phyloP scores from a whole-genome alignment of 352 stramenopile genomes.

The Phytopythium aichiense region DNA sequence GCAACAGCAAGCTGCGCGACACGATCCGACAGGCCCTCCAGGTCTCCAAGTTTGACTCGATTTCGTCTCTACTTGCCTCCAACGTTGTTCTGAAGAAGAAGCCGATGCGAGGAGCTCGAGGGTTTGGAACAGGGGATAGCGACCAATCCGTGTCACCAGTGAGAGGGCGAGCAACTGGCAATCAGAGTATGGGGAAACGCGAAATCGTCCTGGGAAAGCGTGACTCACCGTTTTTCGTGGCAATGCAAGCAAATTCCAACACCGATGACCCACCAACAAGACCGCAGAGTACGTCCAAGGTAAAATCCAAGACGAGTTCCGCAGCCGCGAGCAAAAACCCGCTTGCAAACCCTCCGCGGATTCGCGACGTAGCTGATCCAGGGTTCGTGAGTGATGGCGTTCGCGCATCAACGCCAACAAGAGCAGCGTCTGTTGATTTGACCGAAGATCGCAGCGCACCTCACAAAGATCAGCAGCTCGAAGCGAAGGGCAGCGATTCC shows the following conservation, averaged over 20 bases:
- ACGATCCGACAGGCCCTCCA: slow-evolving; percentile 76
- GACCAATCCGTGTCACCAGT: background rate
- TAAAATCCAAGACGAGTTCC: slow-evolving; percentile 7
- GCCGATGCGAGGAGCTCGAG: background rate
- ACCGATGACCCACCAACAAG: slow-evolving; percentile 11
- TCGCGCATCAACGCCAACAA: background rate
- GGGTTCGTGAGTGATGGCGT: slow-evolving; percentile 51
- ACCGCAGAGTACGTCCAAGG: slow-evolving; percentile 17
- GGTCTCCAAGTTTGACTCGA: slow-evolving; percentile 89
- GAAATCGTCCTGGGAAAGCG: slow-evolving; percentile 67
- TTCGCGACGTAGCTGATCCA: slow-evolving; percentile 70
- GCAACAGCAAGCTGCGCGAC: slow-evolving; percentile 71
- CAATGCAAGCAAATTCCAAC: slow-evolving; percentile 33
- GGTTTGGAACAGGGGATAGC: background rate
- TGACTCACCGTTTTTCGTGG: slow-evolving; percentile 55
- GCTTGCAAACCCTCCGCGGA: slow-evolving; percentile 35
- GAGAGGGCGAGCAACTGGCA: slow-evolving; percentile 9
- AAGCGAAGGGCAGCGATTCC: slow-evolving; percentile 1
- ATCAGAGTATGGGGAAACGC: slow-evolving; percentile 18
- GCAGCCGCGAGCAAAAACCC: slow-evolving; percentile 8
- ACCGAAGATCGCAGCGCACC: background rate
- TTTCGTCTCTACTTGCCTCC: slow-evolving; percentile 81
- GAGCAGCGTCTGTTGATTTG: background rate
- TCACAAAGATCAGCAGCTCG: slow-evolving; percentile 8
- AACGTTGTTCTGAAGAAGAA: slow-evolving; percentile 68